Percentiles rank a stretch among this genome's conserved stretches.
Conservation (phyloP, 306 rosid genomes). For the Oemleria cerasiformis region DNA sequence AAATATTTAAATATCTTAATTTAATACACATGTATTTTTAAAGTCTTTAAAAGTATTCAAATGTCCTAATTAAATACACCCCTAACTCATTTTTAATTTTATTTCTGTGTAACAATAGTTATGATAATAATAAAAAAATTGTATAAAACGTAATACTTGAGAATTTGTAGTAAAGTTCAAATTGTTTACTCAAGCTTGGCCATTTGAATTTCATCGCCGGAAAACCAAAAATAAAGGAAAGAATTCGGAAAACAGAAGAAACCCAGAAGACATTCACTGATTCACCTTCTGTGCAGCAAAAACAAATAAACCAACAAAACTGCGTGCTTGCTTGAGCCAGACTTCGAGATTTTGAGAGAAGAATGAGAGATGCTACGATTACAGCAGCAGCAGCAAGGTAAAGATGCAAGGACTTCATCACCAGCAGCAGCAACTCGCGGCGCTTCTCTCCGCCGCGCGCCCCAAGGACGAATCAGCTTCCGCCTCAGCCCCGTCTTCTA, state of each 20-base stretch:
- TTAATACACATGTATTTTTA: no score
- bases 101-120: no score
- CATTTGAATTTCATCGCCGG: neutral
- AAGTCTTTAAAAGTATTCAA: no score
- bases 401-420: constrained; percentile 85
- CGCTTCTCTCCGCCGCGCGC: constrained; percentile 78
- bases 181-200: no score
- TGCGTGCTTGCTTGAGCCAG: neutral
- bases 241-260: neutral
- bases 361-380: constrained; percentile 29
- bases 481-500: constrained; percentile 19
- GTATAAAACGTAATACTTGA: no score
- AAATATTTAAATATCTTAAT: no score
- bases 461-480: constrained; percentile 55
- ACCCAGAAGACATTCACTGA: neutral
- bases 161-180: no score
- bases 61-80: no score
- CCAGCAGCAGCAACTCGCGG: constrained; percentile 81
- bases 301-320: neutral
- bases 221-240: neutral
- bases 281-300: neutral
- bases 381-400: neutral
- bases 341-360: neutral
- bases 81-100: no score
- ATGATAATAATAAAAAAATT: no score